phyloP scores from a whole-genome alignment of 352 stramenopile genomes.

The Bremia lactucae region DNA sequence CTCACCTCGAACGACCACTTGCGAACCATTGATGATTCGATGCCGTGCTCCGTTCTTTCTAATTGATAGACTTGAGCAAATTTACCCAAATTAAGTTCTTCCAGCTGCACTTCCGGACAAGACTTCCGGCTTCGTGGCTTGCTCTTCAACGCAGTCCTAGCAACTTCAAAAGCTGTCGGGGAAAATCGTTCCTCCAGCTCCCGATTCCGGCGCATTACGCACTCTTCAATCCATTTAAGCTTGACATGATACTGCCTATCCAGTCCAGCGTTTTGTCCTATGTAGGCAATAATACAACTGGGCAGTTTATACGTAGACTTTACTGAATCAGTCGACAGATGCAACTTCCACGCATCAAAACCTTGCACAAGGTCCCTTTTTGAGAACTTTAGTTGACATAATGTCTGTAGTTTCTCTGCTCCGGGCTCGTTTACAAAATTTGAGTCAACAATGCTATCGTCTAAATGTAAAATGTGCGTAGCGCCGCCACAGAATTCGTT shows the following conservation, averaged over 20 bases:
- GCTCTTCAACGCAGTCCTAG: slow-evolving; percentile 2
- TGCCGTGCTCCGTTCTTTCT: slow-evolving; percentile 20
- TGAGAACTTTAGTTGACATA: slow-evolving; percentile 35
- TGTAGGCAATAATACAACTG: slow-evolving; percentile 43
- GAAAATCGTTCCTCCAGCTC: slow-evolving; percentile 47
- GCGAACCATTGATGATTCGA: slow-evolving; percentile 40
- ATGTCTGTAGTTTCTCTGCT: slow-evolving; percentile 26
- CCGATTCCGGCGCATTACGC: slow-evolving; percentile 36
- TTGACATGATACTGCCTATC: slow-evolving; percentile 50
- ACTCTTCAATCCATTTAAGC: slow-evolving; percentile 80
- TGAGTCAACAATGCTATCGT: slow-evolving; percentile 22
- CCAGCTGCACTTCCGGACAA: slow-evolving; percentile 31
- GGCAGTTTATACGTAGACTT: slow-evolving; percentile 29
- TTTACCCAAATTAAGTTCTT: slow-evolving; percentile 34
- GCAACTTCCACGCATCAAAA: slow-evolving; percentile 34
- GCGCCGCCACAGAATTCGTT: slow-evolving; percentile 31
- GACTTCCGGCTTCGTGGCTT: slow-evolving; percentile 38
- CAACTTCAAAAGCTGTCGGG: slow-evolving; percentile 9
- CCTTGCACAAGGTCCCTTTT: slow-evolving; percentile 30
- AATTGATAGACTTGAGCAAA: slow-evolving; percentile 39
- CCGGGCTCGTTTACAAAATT: slow-evolving; percentile 3
- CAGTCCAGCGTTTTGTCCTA: slow-evolving; percentile 42
- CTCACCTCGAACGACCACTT: slow-evolving; percentile 35
- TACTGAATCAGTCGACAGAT: slow-evolving; percentile 22
- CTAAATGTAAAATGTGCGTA: slow-evolving; percentile 62